Conservation (phyloP, 78 protist genomes). For the Speleostelium caveatum region DNA sequence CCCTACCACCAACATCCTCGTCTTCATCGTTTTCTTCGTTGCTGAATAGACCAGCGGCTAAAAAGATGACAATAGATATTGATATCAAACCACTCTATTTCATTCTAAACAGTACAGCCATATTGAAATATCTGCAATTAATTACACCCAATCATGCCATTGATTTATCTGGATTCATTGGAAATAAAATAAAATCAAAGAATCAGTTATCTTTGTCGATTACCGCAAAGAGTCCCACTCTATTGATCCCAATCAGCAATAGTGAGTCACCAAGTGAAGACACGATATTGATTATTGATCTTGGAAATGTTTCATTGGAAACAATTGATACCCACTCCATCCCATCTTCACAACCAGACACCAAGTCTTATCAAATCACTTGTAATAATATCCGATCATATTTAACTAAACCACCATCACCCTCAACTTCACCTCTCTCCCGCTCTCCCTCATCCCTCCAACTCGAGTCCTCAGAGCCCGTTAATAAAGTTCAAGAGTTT, state of each 20-base stretch:
- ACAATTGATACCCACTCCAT: not conserved
- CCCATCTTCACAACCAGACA: not conserved
- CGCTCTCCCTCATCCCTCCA: not conserved
- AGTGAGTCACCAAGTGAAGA: constrained; percentile 8
- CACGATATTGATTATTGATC: constrained; percentile 32
- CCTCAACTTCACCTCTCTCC: not conserved
- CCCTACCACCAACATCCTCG: not conserved
- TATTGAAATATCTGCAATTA: constrained; percentile 27
- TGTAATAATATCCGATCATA: constrained; percentile 15
- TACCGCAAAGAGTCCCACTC: constrained; percentile 41
- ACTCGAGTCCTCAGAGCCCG: not conserved
- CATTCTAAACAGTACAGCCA: constrained; percentile 47
- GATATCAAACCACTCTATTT: constrained; percentile 47
- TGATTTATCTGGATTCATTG: constrained; percentile 53
- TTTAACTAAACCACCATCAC: constrained; percentile 26
- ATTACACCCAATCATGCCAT: constrained; percentile 61
- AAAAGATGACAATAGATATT: constrained; percentile 27
- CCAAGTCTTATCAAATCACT: constrained; percentile 21
- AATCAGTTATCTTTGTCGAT: constrained; percentile 19
- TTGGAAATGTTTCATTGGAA: constrained; percentile 35
- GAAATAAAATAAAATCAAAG: not conserved
- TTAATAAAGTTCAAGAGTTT: constrained; percentile 4
- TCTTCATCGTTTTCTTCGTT: not conserved
- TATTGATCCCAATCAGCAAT: constrained; percentile 16
- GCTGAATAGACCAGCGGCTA: not conserved